A percentile compares a stretch with the other conserved stretches of the same genome.
phyloP scores from a whole-genome alignment of 192 early-diverging fungal species.

The Umbelopsis sp. region DNA sequence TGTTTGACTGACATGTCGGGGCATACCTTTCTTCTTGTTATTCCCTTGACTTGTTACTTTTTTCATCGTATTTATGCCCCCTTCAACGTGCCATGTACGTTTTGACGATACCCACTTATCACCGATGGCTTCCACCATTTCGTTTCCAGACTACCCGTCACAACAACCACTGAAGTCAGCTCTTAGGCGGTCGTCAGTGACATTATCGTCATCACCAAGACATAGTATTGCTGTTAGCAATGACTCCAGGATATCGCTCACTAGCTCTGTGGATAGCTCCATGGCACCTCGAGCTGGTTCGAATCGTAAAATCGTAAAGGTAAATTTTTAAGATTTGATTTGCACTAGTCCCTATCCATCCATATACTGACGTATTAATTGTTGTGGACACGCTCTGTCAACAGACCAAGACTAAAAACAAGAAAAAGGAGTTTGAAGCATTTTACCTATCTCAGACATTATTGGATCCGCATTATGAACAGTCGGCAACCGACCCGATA shows the following conservation, averaged over 20 bases:
- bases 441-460: constrained; percentile 10
- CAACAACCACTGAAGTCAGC: constrained; percentile 10
- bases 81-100: constrained; percentile 10
- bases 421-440: constrained; percentile 10
- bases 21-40: background rate
- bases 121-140: constrained; percentile 12
- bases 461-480: background rate
- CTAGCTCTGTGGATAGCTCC: constrained; percentile 15
- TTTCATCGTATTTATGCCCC: background rate
- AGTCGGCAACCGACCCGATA: background rate
- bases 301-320: constrained; percentile 4
- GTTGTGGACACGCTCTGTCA: too few species aligned
- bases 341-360: background rate
- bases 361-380: background rate
- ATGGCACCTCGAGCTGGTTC: constrained; percentile 4
- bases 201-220: constrained; percentile 2
- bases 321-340: background rate
- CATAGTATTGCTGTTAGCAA: background rate
- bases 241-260: constrained; percentile 1
- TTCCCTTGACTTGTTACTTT: background rate
- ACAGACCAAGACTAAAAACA: constrained; percentile 15
- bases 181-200: background rate
- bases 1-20: too few species aligned
- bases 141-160: constrained; percentile 2
- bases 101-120: constrained; percentile 5